Evolutionary conservation across 2,329 filamentous ascomycete species (phyloP), one percentile per base, ranked within the genome.

Genomic region (Ascochyta lentis): DNA sequence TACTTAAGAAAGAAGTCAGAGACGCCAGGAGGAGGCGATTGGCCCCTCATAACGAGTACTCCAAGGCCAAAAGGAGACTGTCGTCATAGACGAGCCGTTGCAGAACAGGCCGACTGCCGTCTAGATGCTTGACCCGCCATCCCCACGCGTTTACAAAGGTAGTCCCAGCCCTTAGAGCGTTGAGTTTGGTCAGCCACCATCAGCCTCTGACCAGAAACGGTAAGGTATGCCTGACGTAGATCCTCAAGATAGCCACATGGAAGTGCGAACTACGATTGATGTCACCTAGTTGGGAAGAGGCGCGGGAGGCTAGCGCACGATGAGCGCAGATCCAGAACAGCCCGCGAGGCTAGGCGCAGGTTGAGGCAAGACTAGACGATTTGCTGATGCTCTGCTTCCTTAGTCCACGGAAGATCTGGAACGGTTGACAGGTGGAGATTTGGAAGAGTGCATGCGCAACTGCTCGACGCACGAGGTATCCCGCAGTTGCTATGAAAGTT

Each of bases 61-160:
- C 23, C 27, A 23, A 34, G 12, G 12, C 15, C 42, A 34, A 44
- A 33, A 23, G 3, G 12, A 35, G 2, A 22, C 31, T 51, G 24
- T 42, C 53, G 38, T 56, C 53, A 56, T 56, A 19, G 40, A 51
- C 33, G 6, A 13, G 27, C 40, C 33, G 40, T 44, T 27, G 24
- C 31, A 37, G 31, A 31, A 49, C 10, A 24, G 10, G 19, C 39
- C 22, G 41, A 22, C 35, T 16, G 13, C 33, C 12, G 16, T 48
- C 44, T 43, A 33, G 33, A 33, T 24, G 35, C 42, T 34, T 13
- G 3, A 42, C 29, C 53, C 47, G 47, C 42, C 42, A 51, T 50
- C 46, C 35, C 45, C 40, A 48, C 37, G 16, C 15, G 24, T 33
- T n/a, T 43, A 37, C 29, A 35, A 22, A 3, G 23, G 19, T 35